Percentiles rank a stretch among this genome's conserved stretches.
phyloP scores from a whole-genome alignment of 257 asterid genomes.

The Jacaranda copaia region DNA sequence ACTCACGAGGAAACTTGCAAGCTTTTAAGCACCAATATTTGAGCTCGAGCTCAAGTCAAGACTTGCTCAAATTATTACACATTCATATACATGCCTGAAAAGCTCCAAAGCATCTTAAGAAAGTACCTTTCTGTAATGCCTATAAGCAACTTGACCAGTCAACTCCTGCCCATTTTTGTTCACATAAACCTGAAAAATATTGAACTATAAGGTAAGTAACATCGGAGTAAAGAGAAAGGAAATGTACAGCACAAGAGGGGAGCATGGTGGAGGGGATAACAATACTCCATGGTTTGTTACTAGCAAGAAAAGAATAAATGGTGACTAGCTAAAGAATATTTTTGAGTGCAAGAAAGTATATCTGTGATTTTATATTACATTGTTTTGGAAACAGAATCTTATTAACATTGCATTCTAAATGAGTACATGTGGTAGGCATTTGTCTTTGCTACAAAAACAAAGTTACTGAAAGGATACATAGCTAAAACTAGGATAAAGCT shows the following conservation, averaged over 20 bases:
- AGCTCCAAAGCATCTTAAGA: background rate
- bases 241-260: background rate
- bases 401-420: background rate
- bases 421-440: background rate
- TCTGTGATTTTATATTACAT: background rate
- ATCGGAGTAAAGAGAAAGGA: background rate
- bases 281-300: slow-evolving; percentile 22
- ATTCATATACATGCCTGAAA: too few relatives aligned
- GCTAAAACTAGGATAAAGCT: background rate
- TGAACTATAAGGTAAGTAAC: slow-evolving; percentile 10
- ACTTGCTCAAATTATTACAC: too few relatives aligned
- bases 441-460: background rate
- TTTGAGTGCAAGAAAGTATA: slow-evolving; percentile 5
- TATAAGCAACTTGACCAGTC: slow-evolving; percentile 78
- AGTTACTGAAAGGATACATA: background rate
- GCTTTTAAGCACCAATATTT: too few relatives aligned
- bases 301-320: background rate
- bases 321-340: slow-evolving; percentile 1
- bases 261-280: background rate
- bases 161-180: slow-evolving; percentile 75
- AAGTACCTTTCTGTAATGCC: slow-evolving; percentile 70
- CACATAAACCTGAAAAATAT: slow-evolving; percentile 76
- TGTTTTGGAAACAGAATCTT: background rate
- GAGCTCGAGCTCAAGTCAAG: too few relatives aligned
- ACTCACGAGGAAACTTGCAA: too few relatives aligned